Conservation (phyloP, 345 rosid species). For the Citrus trifoliata region DNA sequence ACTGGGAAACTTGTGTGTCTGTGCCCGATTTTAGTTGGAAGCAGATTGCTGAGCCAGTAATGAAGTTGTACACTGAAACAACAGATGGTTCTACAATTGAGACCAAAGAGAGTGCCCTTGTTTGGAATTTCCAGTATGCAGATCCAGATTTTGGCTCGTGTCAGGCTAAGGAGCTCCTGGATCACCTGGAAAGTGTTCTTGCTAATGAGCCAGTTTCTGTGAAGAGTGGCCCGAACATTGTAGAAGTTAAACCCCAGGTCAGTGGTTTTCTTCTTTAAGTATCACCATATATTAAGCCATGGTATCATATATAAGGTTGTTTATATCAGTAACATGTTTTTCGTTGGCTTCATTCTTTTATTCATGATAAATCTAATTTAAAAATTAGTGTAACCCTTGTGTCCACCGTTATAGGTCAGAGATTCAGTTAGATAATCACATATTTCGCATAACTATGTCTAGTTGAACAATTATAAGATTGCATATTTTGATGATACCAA, state of each 20-base stretch:
- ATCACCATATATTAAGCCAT: background rate
- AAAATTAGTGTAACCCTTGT: background rate
- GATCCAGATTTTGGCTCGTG: slow-evolving; percentile 97
- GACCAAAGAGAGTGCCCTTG: slow-evolving; percentile 81
- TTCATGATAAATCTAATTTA: background rate
- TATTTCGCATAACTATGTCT: too few relatives aligned
- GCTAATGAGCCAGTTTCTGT: slow-evolving; percentile 89
- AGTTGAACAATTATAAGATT: background rate
- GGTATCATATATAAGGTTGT: background rate
- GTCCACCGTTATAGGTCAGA: background rate
- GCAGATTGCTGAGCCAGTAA: slow-evolving; percentile 94
- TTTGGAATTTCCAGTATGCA: slow-evolving; percentile 82
- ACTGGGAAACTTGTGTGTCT: slow-evolving; percentile 71
- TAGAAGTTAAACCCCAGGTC: slow-evolving; percentile 99
- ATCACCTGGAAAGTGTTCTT: slow-evolving; percentile 93
- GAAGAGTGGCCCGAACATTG: slow-evolving; percentile 77
- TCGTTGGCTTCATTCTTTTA: background rate
- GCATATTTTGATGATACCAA: background rate
- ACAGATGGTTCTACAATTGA: slow-evolving; percentile 96
- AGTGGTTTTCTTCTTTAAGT: background rate
- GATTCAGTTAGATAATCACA: background rate
- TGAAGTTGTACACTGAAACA: slow-evolving; percentile 86
- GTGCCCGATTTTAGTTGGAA: slow-evolving; percentile 84
- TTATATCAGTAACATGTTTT: background rate
- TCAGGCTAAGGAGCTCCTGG: slow-evolving; percentile 96